Evolutionary conservation across 164 flowering plant genomes (phyloP).

Genomic region (Vitis labrusca): DNA sequence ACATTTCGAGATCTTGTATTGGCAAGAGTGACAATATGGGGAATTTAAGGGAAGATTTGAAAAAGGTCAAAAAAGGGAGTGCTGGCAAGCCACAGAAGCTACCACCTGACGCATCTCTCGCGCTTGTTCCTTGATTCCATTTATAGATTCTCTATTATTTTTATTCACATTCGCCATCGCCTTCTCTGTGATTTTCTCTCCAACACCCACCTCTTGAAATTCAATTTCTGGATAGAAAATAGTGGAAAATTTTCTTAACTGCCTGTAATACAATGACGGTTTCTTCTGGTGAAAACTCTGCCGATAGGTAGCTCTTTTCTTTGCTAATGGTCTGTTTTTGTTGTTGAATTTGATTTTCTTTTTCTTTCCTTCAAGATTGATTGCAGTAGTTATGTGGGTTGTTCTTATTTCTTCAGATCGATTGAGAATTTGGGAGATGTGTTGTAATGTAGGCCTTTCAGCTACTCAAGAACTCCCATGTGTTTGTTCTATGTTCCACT

Average conservation of each 20-base stretch:
- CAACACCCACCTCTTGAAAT: background rate
- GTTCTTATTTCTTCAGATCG: background rate
- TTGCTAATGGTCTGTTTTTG: too few relatives aligned
- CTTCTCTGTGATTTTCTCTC: background rate
- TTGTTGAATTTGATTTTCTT: background rate
- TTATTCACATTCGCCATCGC: too few relatives aligned
- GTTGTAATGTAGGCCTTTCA: background rate
- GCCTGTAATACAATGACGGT: conserved; percentile 15
- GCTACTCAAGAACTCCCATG: background rate
- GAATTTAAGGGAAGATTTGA: too few relatives aligned
- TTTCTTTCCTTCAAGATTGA: background rate
- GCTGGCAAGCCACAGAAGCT: too few relatives aligned
- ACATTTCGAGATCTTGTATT: too few relatives aligned
- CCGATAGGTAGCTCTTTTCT: conserved; percentile 13
- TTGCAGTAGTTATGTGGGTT: background rate
- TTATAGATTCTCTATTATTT: too few relatives aligned
- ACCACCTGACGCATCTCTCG: too few relatives aligned
- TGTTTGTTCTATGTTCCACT: background rate
- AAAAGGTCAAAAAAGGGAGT: too few relatives aligned
- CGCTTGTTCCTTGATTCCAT: too few relatives aligned
- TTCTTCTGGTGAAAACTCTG: conserved; percentile 17
- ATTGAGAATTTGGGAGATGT: background rate
- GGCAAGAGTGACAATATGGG: too few relatives aligned
- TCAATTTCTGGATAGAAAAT: background rate
- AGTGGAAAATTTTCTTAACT: background rate